Conservation (phyloP, 495 filamentous ascomycete species). For the Aspergillus haitiensis region DNA sequence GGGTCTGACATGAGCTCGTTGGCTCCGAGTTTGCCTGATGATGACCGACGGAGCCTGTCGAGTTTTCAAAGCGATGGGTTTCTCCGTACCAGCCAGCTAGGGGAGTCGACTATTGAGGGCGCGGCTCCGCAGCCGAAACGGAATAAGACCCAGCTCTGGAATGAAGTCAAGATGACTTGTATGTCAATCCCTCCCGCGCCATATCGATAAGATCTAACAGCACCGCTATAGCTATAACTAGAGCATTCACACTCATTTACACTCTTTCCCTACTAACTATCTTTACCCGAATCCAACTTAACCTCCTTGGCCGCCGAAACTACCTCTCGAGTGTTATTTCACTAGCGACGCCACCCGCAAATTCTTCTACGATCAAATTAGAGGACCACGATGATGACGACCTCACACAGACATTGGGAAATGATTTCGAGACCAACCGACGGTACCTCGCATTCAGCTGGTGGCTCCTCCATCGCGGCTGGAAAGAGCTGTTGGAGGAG, state of each 20-base stretch:
- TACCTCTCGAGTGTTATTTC: slow-evolving; percentile 95
- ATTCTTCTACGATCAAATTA: slow-evolving; percentile 70
- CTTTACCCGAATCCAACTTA: slow-evolving; percentile 93
- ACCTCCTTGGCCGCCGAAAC: slow-evolving; percentile 89
- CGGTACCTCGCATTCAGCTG: slow-evolving; percentile 95
- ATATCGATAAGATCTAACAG: not conserved
- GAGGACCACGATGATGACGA: slow-evolving; percentile 87
- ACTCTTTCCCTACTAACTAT: slow-evolving; percentile 85
- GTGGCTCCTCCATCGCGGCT: slow-evolving; percentile 94
- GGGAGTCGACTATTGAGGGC: slow-evolving; percentile 46
- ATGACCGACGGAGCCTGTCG: slow-evolving; percentile 74
- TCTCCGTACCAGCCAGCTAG: slow-evolving; percentile 74
- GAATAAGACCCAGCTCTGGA: slow-evolving; percentile 91
- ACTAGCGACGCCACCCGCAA: slow-evolving; percentile 63
- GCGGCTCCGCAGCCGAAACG: slow-evolving; percentile 58
- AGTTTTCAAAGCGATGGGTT: slow-evolving; percentile 78
- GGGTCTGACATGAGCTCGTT: slow-evolving; percentile 65
- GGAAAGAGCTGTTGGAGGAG: slow-evolving; percentile 73
- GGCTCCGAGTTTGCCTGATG: slow-evolving; percentile 77
- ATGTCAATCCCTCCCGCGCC: slow-evolving; percentile 31
- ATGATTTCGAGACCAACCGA: slow-evolving; percentile 91
- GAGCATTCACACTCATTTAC: slow-evolving; percentile 88
- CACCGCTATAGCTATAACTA: slow-evolving; percentile 69
- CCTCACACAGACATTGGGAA: slow-evolving; percentile 74
- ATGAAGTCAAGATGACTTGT: slow-evolving; percentile 96